phyloP scores from a whole-genome alignment of 2,329 filamentous ascomycete genomes.

The Pseudogymnoascus sp. region DNA sequence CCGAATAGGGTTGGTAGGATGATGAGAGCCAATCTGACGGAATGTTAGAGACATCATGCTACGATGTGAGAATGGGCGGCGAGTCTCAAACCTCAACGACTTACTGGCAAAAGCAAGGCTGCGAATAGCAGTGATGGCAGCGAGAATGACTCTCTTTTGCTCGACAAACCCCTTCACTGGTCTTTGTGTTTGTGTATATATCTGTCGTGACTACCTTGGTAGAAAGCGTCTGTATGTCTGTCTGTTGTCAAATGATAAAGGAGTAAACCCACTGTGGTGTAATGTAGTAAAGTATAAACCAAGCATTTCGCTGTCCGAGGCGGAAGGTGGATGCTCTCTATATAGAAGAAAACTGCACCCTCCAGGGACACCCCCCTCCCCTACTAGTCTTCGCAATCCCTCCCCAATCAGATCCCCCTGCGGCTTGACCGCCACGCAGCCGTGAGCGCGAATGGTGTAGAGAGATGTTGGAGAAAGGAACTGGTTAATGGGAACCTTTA shows the following conservation, averaged over 20 bases:
- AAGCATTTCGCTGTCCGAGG: not conserved
- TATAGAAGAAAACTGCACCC: not conserved
- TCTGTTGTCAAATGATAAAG: not conserved
- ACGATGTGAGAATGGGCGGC: not conserved
- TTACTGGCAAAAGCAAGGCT: not conserved
- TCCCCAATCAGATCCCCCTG: not conserved
- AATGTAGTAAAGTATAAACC: not conserved
- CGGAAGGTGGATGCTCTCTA: not conserved
- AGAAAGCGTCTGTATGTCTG: not conserved
- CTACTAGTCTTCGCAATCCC: not conserved
- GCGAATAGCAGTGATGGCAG: not conserved
- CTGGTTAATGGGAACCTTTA: too few relatives aligned
- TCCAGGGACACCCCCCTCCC: not conserved
- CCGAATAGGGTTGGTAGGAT: not conserved
- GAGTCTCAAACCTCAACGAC: not conserved
- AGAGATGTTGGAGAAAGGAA: too few relatives aligned
- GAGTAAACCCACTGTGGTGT: not conserved
- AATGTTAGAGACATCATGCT: not conserved
- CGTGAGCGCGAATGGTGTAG: not conserved
- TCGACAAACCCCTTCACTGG: not conserved
- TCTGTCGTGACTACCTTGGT: not conserved
- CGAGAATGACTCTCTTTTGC: not conserved
- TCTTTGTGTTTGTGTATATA: not conserved
- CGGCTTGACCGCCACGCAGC: not conserved
- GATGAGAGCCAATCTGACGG: not conserved